phyloP scores from a whole-genome alignment of 2,329 filamentous ascomycete genomes.

The Phyllosticta paracitricarpa region DNA sequence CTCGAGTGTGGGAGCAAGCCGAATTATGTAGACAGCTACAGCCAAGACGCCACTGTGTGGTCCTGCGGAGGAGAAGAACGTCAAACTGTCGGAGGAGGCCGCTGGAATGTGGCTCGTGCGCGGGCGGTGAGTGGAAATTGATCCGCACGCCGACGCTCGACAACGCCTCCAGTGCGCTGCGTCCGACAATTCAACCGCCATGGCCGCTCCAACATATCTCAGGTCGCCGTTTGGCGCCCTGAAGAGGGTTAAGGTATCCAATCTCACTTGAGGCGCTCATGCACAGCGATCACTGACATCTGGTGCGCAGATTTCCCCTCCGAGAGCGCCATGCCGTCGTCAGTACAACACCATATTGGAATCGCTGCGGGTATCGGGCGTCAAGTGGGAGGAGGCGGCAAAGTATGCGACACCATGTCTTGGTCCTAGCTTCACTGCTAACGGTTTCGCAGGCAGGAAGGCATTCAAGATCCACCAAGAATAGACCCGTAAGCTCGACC shows the following conservation, averaged over 20 bases:
- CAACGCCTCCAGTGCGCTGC: neutral
- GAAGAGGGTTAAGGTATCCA: conserved; percentile 33
- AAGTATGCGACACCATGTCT: neutral
- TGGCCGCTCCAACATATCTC: conserved; percentile 36
- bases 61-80: neutral
- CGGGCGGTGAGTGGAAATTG: conserved; percentile 77
- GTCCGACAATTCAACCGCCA: conserved; percentile 14
- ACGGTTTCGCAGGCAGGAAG: conserved; percentile 10
- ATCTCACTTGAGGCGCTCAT: neutral
- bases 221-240: conserved; percentile 33
- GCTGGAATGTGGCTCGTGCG: conserved; percentile 13
- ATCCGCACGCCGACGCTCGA: conserved; percentile 24
- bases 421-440: neutral
- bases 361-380: neutral
- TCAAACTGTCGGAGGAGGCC: neutral
- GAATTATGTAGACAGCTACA: neutral
- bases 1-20: neutral
- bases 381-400: conserved; percentile 1
- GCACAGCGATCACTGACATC: neutral
- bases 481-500: conserved; percentile 1
- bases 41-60: neutral
- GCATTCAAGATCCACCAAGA: conserved; percentile 14
- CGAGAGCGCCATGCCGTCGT: conserved; percentile 1
- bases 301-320: neutral
- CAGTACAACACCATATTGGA: conserved; percentile 8